Evolutionary conservation across 345 rosid species (phyloP), one percentile per base, ranked within the genome.

Genomic region (Salix udensis): DNA sequence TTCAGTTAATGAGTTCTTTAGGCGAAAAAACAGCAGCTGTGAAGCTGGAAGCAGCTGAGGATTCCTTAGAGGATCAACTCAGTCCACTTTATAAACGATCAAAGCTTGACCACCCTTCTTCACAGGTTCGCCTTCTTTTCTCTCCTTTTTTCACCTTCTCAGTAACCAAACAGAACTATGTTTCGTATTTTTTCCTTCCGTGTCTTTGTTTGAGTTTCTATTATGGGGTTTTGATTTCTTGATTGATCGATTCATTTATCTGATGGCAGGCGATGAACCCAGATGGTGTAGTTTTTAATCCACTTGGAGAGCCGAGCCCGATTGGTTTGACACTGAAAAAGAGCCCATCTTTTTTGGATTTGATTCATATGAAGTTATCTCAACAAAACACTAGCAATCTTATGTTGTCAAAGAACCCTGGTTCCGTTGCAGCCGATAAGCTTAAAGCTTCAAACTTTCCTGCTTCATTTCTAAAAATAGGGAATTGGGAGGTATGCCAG

Each of bases 401-500:
- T 3, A 6, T 39, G 42, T n/a, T 40, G 23, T 40, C 72, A n/a
- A 89, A 88, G 83, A 88, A 88, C 71, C 84, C 80, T 84, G 50
- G 68, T 42, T 12, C 78, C 53, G 74, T 61, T 13, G 39, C 85
- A 36, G 31, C 81, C 70, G 97, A 96, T 84, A 96, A 93, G 91
- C 90, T 93, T 42, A 96, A 96, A 84, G 99, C 99, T 28, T 96
- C 99, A 1, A 96, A 93, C 82, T 93, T 96, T 78, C 93, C 98
- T 12, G 96, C 96, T 84, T 82, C 92, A 0, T 72, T 88, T 76
- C 84, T 96, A 13, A 91, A 84, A 80, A 91, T 96, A 37, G 99
- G 99, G 68, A 79, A 52, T 31, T 93, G 98, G 98, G 93, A 93
- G 98, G 99, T 96, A 77, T 76, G 21, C 55, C 14, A 40, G 12